These are phyloP conservation scores for Blastobotrys attinorum DNA, from an alignment of 805 yeast genomes.

Conservation along the genomic window DNA sequence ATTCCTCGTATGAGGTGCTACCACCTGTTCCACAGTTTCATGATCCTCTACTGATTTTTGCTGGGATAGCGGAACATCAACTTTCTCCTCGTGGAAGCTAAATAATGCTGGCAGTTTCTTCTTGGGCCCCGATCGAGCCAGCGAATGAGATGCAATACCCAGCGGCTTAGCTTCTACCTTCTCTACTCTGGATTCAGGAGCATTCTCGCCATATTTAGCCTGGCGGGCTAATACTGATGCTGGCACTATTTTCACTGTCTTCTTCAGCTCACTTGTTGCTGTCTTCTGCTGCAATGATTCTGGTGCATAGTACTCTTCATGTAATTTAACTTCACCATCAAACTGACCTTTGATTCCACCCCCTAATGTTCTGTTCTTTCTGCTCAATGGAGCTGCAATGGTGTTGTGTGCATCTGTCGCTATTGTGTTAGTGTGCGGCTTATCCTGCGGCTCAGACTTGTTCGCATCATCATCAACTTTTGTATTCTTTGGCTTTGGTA, in stretches of 20 bases:
- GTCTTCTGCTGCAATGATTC: background rate
- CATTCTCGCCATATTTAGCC: slow-evolving; percentile 15
- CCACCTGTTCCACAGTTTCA: background rate
- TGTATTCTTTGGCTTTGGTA: slow-evolving; percentile 15
- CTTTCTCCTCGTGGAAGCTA: background rate
- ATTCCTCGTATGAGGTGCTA: background rate
- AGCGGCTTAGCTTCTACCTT: background rate
- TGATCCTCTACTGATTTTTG: background rate
- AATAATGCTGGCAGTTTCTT: slow-evolving; percentile 2
- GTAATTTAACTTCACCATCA: slow-evolving; percentile 16
- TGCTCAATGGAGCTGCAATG: slow-evolving; percentile 9
- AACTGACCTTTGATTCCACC: slow-evolving; percentile 14
- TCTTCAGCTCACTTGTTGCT: background rate
- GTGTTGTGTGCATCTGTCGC: background rate
- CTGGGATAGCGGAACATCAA: background rate
- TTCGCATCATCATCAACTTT: background rate
- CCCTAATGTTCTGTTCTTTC: slow-evolving; percentile 12
- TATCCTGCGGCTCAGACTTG: no score
- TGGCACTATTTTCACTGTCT: slow-evolving; percentile 10
- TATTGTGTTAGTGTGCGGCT: background rate
- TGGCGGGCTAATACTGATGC: slow-evolving; percentile 17
- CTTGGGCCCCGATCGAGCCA: background rate
- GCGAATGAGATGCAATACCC: background rate
- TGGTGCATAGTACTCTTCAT: background rate
- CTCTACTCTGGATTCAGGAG: background rate